Conservation (phyloP, 345 rosid genomes). For the Sonneratia alba region DNA sequence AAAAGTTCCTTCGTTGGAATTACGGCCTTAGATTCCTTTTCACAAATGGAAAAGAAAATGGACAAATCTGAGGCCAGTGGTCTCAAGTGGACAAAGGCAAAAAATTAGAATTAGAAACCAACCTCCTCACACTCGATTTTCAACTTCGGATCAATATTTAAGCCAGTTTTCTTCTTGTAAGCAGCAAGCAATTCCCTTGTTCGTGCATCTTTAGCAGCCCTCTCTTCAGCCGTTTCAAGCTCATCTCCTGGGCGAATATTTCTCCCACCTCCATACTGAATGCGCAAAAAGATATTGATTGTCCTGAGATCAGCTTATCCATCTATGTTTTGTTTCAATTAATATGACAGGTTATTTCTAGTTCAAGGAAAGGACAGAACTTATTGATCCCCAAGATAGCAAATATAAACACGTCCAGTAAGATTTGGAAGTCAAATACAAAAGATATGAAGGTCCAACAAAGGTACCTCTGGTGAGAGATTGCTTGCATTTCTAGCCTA, state of each 20-base stretch:
- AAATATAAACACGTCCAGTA: not conserved
- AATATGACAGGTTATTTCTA: not conserved
- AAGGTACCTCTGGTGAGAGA: not conserved
- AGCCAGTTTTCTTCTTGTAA: constrained; percentile 56
- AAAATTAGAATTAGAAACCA: constrained; percentile 1
- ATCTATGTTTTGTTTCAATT: not conserved
- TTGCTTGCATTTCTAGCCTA: not conserved
- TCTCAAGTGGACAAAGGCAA: not conserved
- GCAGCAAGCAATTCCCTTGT: constrained; percentile 57
- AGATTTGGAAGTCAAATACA: not conserved
- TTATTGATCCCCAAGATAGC: not conserved
- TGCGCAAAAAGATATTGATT: constrained; percentile 10
- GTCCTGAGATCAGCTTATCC: constrained; percentile 1
- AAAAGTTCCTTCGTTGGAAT: not conserved
- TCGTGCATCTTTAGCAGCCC: constrained; percentile 53
- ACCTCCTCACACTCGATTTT: constrained; percentile 81
- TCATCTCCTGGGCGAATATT: constrained; percentile 69
- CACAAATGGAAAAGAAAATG: not conserved
- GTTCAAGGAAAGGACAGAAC: not conserved
- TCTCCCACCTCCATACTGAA: constrained; percentile 84
- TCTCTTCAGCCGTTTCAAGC: constrained; percentile 67
- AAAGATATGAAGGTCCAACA: not conserved
- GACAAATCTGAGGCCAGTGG: not conserved
- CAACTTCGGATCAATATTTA: constrained; percentile 58
- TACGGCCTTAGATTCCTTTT: not conserved